phyloP scores from a whole-genome alignment of 768 basidiomycete genomes.

The Amyloporia xantha region DNA sequence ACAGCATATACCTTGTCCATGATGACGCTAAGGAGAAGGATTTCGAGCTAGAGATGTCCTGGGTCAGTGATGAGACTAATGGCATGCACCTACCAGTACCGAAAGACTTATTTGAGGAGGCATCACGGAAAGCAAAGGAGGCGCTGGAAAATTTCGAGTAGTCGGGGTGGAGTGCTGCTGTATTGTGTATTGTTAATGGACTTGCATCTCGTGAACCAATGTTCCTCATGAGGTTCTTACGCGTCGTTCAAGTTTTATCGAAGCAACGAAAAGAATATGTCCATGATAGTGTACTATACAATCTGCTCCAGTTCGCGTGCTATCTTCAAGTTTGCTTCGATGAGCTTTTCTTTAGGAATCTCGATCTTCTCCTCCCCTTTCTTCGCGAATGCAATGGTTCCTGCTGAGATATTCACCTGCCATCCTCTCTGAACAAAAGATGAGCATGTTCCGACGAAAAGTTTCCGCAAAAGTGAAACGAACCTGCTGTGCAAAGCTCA shows the following conservation, averaged over 20 bases:
- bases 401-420: constrained; percentile 69
- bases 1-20: constrained; percentile 93
- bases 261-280: background rate
- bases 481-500: constrained; percentile 79
- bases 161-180: constrained; percentile 13
- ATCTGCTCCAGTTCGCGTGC: constrained; percentile 90
- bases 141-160: constrained; percentile 67
- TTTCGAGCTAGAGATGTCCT: constrained; percentile 96
- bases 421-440: constrained; percentile 58
- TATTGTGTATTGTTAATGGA: constrained; percentile 22
- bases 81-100: constrained; percentile 81
- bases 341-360: constrained; percentile 81
- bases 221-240: no score
- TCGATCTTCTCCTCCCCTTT: constrained; percentile 79
- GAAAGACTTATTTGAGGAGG: constrained; percentile 75
- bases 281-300: constrained; percentile 39
- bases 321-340: constrained; percentile 68
- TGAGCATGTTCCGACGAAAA: constrained; percentile 5
- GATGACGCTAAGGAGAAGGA: constrained; percentile 98
- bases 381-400: constrained; percentile 69
- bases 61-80: constrained; percentile 85
- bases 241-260: background rate
- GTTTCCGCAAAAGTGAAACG: constrained; percentile 14
- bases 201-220: constrained; percentile 3
- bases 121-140: constrained; percentile 82